Conservation (phyloP, 441 rosid species). For the Theobroma grandiflorum region DNA sequence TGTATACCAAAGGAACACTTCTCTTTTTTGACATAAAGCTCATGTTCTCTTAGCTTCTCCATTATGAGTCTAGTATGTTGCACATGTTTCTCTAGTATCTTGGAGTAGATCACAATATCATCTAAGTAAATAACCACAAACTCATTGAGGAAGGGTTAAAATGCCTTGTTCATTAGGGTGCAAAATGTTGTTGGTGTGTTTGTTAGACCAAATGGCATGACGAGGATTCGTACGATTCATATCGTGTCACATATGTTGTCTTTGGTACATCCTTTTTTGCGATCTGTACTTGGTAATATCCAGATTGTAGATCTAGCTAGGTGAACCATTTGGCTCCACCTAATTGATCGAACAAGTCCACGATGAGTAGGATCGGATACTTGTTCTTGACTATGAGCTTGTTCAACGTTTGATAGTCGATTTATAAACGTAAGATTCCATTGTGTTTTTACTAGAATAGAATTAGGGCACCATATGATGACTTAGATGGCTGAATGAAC, state of each 20-base stretch:
- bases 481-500: background rate
- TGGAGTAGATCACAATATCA: background rate
- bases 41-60: no score
- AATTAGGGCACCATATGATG: background rate
- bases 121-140: no score
- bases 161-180: no score
- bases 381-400: slow-evolving; percentile 18
- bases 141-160: background rate
- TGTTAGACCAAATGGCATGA: no score
- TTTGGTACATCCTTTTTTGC: background rate
- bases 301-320: background rate
- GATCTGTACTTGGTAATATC: background rate
- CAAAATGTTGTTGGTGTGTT: no score
- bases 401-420: background rate
- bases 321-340: background rate
- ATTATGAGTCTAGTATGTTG: no score
- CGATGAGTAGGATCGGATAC: slow-evolving; percentile 19
- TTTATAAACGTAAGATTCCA: background rate
- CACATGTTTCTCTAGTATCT: no score
- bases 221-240: no score
- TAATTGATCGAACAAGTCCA: background rate
- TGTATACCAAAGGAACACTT: no score
- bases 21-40: no score
- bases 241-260: no score
- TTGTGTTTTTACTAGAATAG: slow-evolving; percentile 15